Evolutionary conservation across 495 filamentous ascomycete genomes (phyloP), one percentile per base, ranked within the genome.

Genomic region (Hyaloscypha variabilis): DNA sequence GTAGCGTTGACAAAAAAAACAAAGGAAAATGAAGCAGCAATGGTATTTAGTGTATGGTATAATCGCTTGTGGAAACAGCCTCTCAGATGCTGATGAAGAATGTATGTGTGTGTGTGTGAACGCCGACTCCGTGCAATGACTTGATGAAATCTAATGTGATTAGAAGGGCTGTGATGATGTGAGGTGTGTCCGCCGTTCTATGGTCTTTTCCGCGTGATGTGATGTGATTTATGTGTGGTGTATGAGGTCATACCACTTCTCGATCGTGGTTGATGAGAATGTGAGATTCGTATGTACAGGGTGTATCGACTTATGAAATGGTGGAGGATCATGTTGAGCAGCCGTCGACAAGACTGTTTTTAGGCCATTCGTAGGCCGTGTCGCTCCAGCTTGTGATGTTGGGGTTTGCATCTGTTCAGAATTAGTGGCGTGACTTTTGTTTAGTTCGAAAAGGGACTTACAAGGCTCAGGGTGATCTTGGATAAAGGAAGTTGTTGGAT

Each of bases 401-500:
- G 8, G 81, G 74, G 73, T 93, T 91, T 11, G 34, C 39, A 42
- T 60, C 57, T 60, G 53, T 30, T 57, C 6, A 2, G 46, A 11
- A n/a, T 69, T 51, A 66, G 63, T 28, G 62, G 13, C 1, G 3
- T 6, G 49, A 55, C 19, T 42, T 13, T 30, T 11, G 6, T 10
- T 25, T 30, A 10, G 24, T 17, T 23, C 26, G 17, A 53, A 31
- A 59, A 17, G 19, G 3, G 8, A 23, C 55, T 49, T 75, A 72
- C 90, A 92, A 13, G 87, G 81, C 53, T 81, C 77, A 4, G 80
- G 77, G 68, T 93, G 90, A 4, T 84, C 73, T 31, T 77, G 72
- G 66, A 93, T 93, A 73, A 92, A 93, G n/a, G 77, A 64, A 0
- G 89, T 91, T 14, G 90, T 92, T 67, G 84, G 81, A 71, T 87